Base-by-base conservation (phyloP, 2,329 filamentous ascomycete species). In the Alternaria dauci region DNA sequence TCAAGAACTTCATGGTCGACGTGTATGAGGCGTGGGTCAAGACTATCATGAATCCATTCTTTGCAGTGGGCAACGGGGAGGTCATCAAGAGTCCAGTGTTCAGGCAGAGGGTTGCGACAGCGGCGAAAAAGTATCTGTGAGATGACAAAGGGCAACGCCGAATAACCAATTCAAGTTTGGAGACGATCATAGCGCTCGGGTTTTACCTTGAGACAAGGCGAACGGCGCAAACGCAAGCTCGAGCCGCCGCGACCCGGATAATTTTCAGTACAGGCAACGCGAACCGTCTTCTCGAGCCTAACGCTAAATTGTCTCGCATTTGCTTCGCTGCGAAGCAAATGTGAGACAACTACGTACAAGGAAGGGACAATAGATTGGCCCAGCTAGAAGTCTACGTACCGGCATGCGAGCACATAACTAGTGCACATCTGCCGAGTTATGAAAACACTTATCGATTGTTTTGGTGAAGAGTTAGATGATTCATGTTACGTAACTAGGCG, bases 11-110 rank as follows among this genome's bases (percentile, higher is more conserved):
- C 82, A 97, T 99, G 82, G 85, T 87, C 7, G 95, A 99, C 76
- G 91, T 97, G 12, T 98, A 97, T 81, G 95, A 99, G 81, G 93
- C 89, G 69, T 99, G 94, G 90, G 88, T 97, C 67, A 99, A 99
- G 85, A 92, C 94, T 12, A 89, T 94, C 59, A 98, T 99, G 95
- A 98, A 89, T 76, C 95, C 95, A 0, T 99, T 99, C 78, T 98
- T 97, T 82, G 85, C 86, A 55, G 88, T 90, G 56, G 94, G 96
- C 67, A 91, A 91, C 85, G 89, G 92, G 70, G 91, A 91, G 85
- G 89, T 92, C 73, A 89, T 99, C 53, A 88, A 86, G 75, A 98
- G 94, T 79, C 91, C 93, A 0, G 87, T 97, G 1, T 99, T 99
- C 78, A 86, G 92, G 68, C 83, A 87, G 57, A 87, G 91, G 73